Evolutionary conservation across 331 rosid species (phyloP).

Genomic region (Quercus lobata): DNA sequence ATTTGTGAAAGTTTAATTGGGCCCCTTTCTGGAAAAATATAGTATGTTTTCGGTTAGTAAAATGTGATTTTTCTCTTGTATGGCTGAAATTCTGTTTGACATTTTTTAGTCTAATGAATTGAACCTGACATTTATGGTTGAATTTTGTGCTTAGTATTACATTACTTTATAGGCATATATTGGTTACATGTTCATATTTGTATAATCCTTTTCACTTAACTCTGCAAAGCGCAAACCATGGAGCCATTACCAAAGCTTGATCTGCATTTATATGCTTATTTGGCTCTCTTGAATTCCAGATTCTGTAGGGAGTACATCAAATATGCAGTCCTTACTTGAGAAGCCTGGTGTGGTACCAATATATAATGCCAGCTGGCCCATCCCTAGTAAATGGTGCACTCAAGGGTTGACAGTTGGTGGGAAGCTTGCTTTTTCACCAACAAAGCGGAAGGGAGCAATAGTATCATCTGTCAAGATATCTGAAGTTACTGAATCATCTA

Average conservation of each 20-base stretch:
- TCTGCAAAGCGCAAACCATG: background rate
- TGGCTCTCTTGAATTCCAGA: constrained; percentile 24
- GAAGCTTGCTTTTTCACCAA: constrained; percentile 34
- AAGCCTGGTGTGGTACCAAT: constrained; percentile 41
- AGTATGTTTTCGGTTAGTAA: background rate
- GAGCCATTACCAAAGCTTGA: background rate
- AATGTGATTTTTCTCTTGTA: background rate
- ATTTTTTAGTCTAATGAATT: background rate
- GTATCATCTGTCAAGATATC: constrained; percentile 61
- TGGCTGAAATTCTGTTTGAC: background rate
- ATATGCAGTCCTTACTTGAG: constrained; percentile 44
- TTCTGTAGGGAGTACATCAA: constrained; percentile 34
- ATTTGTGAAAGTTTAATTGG: background rate
- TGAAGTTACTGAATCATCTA: constrained; percentile 46
- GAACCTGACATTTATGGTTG: background rate
- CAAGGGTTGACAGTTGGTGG: constrained; percentile 41
- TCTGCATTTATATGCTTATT: constrained; percentile 2
- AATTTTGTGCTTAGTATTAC: background rate
- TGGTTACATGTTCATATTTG: background rate
- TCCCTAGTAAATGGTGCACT: constrained; percentile 25
- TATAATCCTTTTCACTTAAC: background rate
- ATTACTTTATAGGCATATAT: background rate
- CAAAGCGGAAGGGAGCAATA: constrained; percentile 39
- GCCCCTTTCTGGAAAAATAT: background rate
- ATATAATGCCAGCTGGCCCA: constrained; percentile 27